Base-by-base conservation (phyloP, 164 flowering plant genomes). In the Magnolia changhungtana region DNA sequence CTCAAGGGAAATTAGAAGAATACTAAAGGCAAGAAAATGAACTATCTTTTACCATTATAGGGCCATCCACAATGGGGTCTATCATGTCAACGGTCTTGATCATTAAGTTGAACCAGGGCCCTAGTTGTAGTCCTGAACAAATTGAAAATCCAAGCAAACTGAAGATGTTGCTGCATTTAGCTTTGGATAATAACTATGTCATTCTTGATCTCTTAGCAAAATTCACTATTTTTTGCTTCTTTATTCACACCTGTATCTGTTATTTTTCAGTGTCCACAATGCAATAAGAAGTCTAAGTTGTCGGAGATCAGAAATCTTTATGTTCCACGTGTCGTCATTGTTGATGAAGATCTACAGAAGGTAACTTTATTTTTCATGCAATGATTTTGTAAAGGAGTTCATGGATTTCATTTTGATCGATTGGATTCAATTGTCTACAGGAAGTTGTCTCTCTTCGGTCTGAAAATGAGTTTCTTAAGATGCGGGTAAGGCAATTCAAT, bases 261-360 rank as follows among this genome's bases (percentile, higher is more conserved):
- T 21, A 8, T 70, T 49, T 79, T 82, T 52, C 76, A 94, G 98
- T 94, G 98, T 77, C 98, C 98, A 63, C 98, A 94, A 74, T 94
- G 97, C 83, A 89, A 90, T 69, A 85, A 73, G 76, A 89, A 83
- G 78, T 89, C 89, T 78, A 58, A 77, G 6, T 0, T 90, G 80
- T 89, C 87, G 78, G 91, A 88, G 78, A 80, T 94, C 13, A 80
- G 95, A 81, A 88, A 80, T 61, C 85, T 90, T 51, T 94, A 86
- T 82, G 89, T 87, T 31, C 75, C 95, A 27, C 82, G 77, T 69
- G 71, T 92, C 52, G 83, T 81, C 78, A 90, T 85, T 29, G 75
- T 84, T 73, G 91, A 89, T 78, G 89, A 86, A 61, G 89, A 90
- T 58, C 84, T 85, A 45, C 85, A 89, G 73, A 87, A 90, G 97